Evolutionary conservation across 2,329 filamentous ascomycete species (phyloP).

Genomic region (Xylariaceae sp.): DNA sequence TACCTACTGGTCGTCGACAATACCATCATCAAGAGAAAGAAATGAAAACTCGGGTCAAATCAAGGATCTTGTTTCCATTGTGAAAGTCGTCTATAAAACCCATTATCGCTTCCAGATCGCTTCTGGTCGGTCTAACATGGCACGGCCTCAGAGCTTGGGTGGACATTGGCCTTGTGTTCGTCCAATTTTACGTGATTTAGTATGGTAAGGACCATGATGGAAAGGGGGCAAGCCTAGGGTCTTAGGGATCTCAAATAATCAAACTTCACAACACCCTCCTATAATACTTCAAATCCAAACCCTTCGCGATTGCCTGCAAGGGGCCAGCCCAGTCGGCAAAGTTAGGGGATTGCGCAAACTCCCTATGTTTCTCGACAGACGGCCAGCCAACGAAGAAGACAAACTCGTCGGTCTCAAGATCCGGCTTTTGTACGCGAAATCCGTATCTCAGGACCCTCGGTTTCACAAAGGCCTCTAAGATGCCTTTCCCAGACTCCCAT

Average conservation of each 20-base stretch:
- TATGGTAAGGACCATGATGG: too few species aligned
- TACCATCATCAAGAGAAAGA: slow-evolving; percentile 14
- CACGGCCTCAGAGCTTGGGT: too few species aligned
- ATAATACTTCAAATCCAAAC: slow-evolving; percentile 30
- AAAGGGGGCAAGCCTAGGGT: too few species aligned
- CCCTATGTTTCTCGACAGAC: slow-evolving; percentile 31
- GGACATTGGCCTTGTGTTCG: too few species aligned
- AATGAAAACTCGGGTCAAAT: slow-evolving; percentile 17
- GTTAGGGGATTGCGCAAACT: slow-evolving; percentile 23
- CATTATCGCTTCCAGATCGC: too few species aligned
- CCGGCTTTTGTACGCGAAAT: slow-evolving; percentile 38
- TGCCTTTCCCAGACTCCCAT: slow-evolving; percentile 31
- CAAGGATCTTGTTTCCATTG: too few species aligned
- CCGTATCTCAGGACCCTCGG: slow-evolving; percentile 34
- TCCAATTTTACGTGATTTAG: too few species aligned
- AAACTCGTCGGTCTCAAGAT: slow-evolving; percentile 33
- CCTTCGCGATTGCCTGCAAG: slow-evolving; percentile 20
- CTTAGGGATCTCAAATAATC: slow-evolving; percentile 3
- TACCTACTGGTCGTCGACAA: slow-evolving; percentile 29
- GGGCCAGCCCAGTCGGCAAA: slow-evolving; percentile 22
- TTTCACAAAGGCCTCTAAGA: slow-evolving; percentile 28
- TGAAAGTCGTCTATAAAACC: too few species aligned
- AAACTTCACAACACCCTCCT: slow-evolving; percentile 25
- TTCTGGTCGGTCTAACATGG: too few species aligned
- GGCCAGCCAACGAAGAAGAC: slow-evolving; percentile 37